Conservation (phyloP, 805 yeast species). For the Saccharomycopsis amapae region DNA sequence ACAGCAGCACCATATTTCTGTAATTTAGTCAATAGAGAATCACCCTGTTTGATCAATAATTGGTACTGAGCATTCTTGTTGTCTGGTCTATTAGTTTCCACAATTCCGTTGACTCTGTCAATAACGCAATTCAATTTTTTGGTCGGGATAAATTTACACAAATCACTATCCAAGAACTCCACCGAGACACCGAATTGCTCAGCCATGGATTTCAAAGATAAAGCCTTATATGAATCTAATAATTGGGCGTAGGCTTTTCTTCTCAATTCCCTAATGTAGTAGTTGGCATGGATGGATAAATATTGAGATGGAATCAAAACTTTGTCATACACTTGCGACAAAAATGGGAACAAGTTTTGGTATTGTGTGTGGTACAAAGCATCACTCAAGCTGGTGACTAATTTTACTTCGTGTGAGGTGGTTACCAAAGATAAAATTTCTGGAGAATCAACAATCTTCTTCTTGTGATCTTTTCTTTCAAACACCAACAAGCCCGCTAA, state of each 20-base stretch:
- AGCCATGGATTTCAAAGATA: slow-evolving; percentile 90
- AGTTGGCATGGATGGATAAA: slow-evolving; percentile 71
- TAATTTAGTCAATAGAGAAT: slow-evolving; percentile 80
- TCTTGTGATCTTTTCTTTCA: slow-evolving; percentile 74
- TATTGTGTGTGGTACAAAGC: slow-evolving; percentile 87
- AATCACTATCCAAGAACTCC: slow-evolving; percentile 79
- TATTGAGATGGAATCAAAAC: slow-evolving; percentile 61
- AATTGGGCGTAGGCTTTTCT: slow-evolving; percentile 92
- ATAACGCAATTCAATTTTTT: slow-evolving; percentile 92
- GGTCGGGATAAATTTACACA: slow-evolving; percentile 86
- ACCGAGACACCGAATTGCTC: slow-evolving; percentile 83
- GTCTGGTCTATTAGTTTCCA: slow-evolving; percentile 94
- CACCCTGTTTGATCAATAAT: slow-evolving; percentile 83
- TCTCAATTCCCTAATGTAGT: slow-evolving; percentile 85
- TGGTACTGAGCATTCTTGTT: slow-evolving; percentile 94
- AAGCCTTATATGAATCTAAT: slow-evolving; percentile 87
- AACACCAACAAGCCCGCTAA: slow-evolving; percentile 81
- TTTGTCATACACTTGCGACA: slow-evolving; percentile 70
- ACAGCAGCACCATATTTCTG: slow-evolving; percentile 98
- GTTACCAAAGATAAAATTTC: slow-evolving; percentile 80
- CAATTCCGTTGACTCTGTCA: slow-evolving; percentile 90
- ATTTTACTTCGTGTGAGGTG: slow-evolving; percentile 62
- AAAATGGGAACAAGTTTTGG: slow-evolving; percentile 63
- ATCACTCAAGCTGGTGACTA: slow-evolving; percentile 76
- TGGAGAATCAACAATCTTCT: slow-evolving; percentile 85